These are phyloP conservation scores for Exophiala alcalophila DNA, from an alignment of 2,329 filamentous ascomycete genomes.

Conservation along the genomic window DNA sequence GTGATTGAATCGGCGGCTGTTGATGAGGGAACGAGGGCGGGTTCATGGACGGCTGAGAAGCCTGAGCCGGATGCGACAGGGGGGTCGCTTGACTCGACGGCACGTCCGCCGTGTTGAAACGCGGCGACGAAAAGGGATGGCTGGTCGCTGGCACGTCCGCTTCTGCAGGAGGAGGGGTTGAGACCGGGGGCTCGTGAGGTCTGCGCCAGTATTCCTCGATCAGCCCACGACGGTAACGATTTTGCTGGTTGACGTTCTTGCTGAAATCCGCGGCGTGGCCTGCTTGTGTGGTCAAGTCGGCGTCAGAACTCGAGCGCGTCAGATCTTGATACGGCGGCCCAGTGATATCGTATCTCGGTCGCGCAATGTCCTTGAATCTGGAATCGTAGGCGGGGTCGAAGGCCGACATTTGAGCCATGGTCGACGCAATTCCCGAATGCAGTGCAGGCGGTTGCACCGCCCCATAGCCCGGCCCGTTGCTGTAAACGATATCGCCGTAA, in stretches of 20 bases:
- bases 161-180: slow-evolving; percentile 42
- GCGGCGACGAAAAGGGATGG: slow-evolving; percentile 26
- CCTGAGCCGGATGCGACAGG: slow-evolving; percentile 34
- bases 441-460: slow-evolving; percentile 66
- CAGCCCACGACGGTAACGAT: slow-evolving; percentile 74
- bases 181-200: slow-evolving; percentile 71
- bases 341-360: slow-evolving; percentile 83
- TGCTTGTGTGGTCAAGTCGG: slow-evolving; percentile 81
- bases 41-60: slow-evolving; percentile 46
- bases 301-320: slow-evolving; percentile 69
- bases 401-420: slow-evolving; percentile 72
- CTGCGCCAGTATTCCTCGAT: slow-evolving; percentile 78
- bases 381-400: slow-evolving; percentile 81
- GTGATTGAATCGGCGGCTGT: slow-evolving; percentile 70
- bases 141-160: slow-evolving; percentile 32
- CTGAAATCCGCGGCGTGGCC: slow-evolving; percentile 89
- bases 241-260: slow-evolving; percentile 75
- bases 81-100: slow-evolving; percentile 15
- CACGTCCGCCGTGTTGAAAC: slow-evolving; percentile 26
- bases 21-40: slow-evolving; percentile 71
- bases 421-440: slow-evolving; percentile 68
- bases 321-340: slow-evolving; percentile 86
- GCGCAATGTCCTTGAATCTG: slow-evolving; percentile 79
- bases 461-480: slow-evolving; percentile 64
- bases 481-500: slow-evolving; percentile 86